Conservation (phyloP, 345 rosid genomes). For the Odontarrhena argentea region DNA sequence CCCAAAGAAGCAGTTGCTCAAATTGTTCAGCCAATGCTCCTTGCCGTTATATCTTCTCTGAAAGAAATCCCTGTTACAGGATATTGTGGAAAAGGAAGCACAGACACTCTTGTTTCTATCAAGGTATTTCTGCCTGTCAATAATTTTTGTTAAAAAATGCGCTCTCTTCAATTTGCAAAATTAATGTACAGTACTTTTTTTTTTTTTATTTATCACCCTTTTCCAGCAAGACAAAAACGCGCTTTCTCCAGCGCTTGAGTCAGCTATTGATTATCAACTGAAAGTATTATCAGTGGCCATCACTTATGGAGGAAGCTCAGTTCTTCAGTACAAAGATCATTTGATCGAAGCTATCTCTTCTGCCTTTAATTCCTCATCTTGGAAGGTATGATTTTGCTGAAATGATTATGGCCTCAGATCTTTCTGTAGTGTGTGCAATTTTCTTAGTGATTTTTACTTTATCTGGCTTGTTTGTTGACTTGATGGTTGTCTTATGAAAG, state of each 20-base stretch:
- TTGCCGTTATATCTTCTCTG: slow-evolving; percentile 78
- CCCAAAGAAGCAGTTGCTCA: slow-evolving; percentile 88
- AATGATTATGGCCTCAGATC: slow-evolving; percentile 18
- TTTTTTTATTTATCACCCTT: slow-evolving; percentile 21
- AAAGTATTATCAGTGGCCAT: slow-evolving; percentile 86
- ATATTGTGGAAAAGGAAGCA: slow-evolving; percentile 76
- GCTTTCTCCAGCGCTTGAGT: slow-evolving; percentile 94
- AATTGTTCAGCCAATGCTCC: slow-evolving; percentile 86
- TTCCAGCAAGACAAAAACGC: slow-evolving; percentile 63
- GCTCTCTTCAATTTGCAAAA: slow-evolving; percentile 30
- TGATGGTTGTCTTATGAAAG: slow-evolving; percentile 46
- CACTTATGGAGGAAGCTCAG: slow-evolving; percentile 84
- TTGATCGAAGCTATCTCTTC: slow-evolving; percentile 72
- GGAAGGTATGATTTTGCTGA: slow-evolving; percentile 69
- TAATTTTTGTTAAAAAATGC: slow-evolving; percentile 32
- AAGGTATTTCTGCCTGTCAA: slow-evolving; percentile 57
- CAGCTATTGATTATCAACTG: slow-evolving; percentile 90
- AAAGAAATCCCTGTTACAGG: slow-evolving; percentile 88
- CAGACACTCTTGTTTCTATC: slow-evolving; percentile 50
- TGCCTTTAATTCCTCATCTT: slow-evolving; percentile 91
- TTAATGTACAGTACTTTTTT: slow-evolving; percentile 6
- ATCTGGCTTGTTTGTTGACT: slow-evolving; percentile 20
- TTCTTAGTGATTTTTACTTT: slow-evolving; percentile 17
- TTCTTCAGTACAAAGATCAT: slow-evolving; percentile 73
- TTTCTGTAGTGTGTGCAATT: slow-evolving; percentile 20